These are phyloP conservation scores for Hypoxylon rubiginosum DNA, from an alignment of 2,329 filamentous ascomycete species.

Conservation along the genomic window DNA sequence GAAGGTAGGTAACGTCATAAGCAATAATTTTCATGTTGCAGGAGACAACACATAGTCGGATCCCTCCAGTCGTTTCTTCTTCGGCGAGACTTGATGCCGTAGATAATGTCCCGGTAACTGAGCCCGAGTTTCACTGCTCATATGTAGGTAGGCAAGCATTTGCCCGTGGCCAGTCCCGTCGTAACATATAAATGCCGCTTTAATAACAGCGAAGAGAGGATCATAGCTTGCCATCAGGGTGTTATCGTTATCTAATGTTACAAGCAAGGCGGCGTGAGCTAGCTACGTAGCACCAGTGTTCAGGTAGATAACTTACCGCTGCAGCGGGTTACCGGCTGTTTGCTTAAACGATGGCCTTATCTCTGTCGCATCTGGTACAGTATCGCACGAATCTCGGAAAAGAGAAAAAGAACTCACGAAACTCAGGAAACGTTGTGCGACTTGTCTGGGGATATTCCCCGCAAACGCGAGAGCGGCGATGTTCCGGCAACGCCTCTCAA, in stretches of 20 bases:
- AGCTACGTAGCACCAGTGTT: background rate
- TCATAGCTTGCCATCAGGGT: background rate
- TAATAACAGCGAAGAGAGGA: background rate
- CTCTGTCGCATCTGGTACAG: constrained; percentile 9
- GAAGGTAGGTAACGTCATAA: too few relatives aligned
- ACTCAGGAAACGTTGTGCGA: background rate
- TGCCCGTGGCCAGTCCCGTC: constrained; percentile 18
- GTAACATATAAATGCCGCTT: constrained; percentile 17
- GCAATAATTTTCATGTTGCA: too few relatives aligned
- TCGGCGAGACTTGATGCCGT: background rate
- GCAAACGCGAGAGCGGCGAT: constrained; percentile 6
- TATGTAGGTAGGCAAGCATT: background rate
- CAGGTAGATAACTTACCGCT: constrained; percentile 6
- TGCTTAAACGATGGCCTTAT: constrained; percentile 12
- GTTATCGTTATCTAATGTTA: constrained; percentile 8
- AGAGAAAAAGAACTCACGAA: background rate
- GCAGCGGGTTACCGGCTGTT: constrained; percentile 8
- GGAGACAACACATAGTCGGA: background rate
- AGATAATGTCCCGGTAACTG: background rate
- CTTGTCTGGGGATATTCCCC: constrained; percentile 3
- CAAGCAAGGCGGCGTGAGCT: constrained; percentile 9
- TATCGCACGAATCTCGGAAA: constrained; percentile 12
- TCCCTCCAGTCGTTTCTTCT: background rate
- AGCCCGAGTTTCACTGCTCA: background rate
- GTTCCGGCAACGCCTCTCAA: background rate